These are phyloP conservation scores for Cryomyces minteri DNA, from an alignment of 495 filamentous ascomycete genomes.

Conservation along the genomic window DNA sequence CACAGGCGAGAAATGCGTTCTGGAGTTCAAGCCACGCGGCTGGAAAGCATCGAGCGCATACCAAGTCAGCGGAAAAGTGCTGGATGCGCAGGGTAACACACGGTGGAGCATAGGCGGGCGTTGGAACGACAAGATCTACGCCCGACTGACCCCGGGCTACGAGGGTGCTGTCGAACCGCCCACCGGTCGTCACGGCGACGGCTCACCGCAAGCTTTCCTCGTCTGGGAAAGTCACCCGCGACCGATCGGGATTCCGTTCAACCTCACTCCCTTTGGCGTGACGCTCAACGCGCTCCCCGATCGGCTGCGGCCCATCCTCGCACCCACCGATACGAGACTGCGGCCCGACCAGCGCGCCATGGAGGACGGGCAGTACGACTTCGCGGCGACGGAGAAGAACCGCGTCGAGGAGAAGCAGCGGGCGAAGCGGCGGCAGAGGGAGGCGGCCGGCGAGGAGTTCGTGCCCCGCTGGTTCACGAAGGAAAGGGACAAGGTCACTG, in stretches of 20 bases:
- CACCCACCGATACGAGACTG: conserved; percentile 81
- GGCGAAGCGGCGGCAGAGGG: conserved; percentile 50
- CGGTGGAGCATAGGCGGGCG: conserved; percentile 80
- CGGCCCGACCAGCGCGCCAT: conserved; percentile 95
- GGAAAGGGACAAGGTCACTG: conserved; percentile 53
- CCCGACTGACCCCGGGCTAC: conserved; percentile 78
- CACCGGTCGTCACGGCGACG: conserved; percentile 19
- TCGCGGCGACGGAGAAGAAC: conserved; percentile 87
- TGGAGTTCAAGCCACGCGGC: conserved; percentile 90
- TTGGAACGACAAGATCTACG: conserved; percentile 97
- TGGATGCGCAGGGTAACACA: conserved; percentile 52
- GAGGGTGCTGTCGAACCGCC: conserved; percentile 48
- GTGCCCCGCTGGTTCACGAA: conserved; percentile 71
- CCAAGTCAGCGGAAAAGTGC: conserved; percentile 68
- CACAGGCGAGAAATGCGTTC: conserved; percentile 72
- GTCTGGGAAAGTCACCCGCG: conserved; percentile 81
- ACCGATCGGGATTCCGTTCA: conserved; percentile 80
- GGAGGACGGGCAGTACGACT: conserved; percentile 91
- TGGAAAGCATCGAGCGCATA: conserved; percentile 88
- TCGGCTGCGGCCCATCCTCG: conserved; percentile 47
- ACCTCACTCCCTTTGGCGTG: conserved; percentile 88
- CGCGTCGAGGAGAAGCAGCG: conserved; percentile 88
- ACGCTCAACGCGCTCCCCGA: conserved; percentile 82
- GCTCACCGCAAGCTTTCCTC: conserved; percentile 57
- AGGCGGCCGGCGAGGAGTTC: conserved; percentile 63